Percentiles rank a stretch among this genome's conserved stretches.
These are phyloP conservation scores for Phytophthora tubulina DNA, from an alignment of 352 stramenopile genomes.

Conservation along the genomic window DNA sequence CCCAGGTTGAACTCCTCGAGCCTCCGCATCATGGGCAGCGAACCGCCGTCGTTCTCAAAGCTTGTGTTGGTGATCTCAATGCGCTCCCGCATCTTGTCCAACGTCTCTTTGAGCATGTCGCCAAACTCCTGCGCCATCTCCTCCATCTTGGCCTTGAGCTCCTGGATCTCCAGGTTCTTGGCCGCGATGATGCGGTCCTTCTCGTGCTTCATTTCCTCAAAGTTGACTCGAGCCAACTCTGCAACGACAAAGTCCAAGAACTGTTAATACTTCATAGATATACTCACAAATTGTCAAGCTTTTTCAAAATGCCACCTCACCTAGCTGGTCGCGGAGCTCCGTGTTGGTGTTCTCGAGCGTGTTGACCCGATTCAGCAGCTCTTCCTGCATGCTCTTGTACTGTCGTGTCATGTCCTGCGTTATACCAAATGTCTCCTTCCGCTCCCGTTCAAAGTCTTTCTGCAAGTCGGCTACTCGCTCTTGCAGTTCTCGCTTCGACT, in stretches of 20 bases:
- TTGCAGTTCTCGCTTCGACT: conserved; percentile 91
- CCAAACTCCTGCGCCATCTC: conserved; percentile 95
- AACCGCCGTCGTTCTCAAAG: conserved; percentile 85
- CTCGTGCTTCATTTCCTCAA: conserved; percentile 92
- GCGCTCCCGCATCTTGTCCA: conserved; percentile 95
- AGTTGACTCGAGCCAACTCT: conserved; percentile 88
- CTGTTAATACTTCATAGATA: neutral
- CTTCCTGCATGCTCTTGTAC: conserved; percentile 97
- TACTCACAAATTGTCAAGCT: neutral
- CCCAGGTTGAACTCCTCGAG: conserved; percentile 91
- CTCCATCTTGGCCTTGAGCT: conserved; percentile 95
- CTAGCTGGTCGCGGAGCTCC: conserved; percentile 93
- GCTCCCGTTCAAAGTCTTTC: conserved; percentile 88
- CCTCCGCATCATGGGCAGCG: conserved; percentile 80
- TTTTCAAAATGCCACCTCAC: conserved; percentile 27
- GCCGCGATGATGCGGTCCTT: conserved; percentile 91
- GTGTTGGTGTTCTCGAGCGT: conserved; percentile 93
- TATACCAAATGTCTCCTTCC: conserved; percentile 92
- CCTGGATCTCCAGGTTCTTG: conserved; percentile 92
- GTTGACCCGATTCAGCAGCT: conserved; percentile 90
- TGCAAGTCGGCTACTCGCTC: conserved; percentile 84
- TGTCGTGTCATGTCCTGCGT: conserved; percentile 96
- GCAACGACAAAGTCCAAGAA: neutral
- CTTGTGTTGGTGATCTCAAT: conserved; percentile 94
- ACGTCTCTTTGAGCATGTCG: conserved; percentile 95